phyloP scores from a whole-genome alignment of 176 grass and related monocot genomes.

The Oryza meyeriana region DNA sequence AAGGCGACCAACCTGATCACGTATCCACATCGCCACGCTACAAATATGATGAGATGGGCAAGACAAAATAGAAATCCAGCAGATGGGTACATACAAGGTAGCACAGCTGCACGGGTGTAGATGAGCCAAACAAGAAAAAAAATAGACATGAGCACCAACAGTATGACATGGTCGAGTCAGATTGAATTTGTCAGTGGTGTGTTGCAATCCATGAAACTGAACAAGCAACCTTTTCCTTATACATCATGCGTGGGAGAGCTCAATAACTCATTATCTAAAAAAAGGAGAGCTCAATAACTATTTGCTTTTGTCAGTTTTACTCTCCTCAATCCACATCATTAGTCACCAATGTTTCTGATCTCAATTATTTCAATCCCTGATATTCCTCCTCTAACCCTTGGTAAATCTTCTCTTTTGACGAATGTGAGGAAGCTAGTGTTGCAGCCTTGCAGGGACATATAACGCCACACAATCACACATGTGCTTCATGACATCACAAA shows the following conservation, averaged over 20 bases:
- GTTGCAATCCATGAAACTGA: conserved; percentile 15
- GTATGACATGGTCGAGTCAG: background rate
- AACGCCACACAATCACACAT: background rate
- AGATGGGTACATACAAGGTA: background rate
- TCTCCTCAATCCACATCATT: background rate
- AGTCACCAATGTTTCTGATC: background rate
- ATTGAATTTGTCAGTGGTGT: conserved; percentile 10
- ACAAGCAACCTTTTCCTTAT: conserved; percentile 20
- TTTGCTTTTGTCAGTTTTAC: background rate
- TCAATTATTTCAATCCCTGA: background rate
- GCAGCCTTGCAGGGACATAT: background rate
- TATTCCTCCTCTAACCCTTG: background rate
- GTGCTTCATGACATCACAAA: background rate
- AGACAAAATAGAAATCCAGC: background rate
- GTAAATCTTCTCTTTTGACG: conserved; percentile 1
- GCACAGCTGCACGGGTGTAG: background rate
- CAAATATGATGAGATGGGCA: background rate
- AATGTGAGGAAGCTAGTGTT: background rate
- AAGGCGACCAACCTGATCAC: conserved; percentile 28
- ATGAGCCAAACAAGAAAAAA: background rate
- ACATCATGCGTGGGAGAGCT: background rate
- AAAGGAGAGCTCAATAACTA: background rate
- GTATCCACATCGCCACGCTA: background rate
- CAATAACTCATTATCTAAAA: too few species aligned
- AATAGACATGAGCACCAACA: background rate